These are phyloP conservation scores for Daldinia bambusicola DNA, from an alignment of 495 filamentous ascomycete species.

Conservation along the genomic window DNA sequence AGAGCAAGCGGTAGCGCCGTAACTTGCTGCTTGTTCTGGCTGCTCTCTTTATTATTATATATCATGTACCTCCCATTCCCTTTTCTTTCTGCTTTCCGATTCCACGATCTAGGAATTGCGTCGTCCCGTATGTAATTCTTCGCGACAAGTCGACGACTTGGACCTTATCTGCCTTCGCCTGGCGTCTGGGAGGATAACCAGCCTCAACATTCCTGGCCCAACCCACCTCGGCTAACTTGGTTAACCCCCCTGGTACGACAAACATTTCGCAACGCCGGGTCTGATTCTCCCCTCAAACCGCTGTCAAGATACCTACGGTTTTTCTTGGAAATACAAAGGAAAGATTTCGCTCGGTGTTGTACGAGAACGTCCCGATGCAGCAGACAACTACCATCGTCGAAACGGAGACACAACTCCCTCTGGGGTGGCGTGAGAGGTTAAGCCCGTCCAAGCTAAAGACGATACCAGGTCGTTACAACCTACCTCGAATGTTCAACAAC, in stretches of 20 bases:
- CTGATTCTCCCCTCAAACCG: not conserved
- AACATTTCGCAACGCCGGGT: constrained; percentile 4
- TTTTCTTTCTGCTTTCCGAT: constrained; percentile 26
- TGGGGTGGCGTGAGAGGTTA: constrained; percentile 43
- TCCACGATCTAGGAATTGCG: constrained; percentile 32
- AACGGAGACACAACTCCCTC: constrained; percentile 39
- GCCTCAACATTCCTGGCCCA: constrained; percentile 7
- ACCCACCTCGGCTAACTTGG: constrained; percentile 12
- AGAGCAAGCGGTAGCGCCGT: not conserved
- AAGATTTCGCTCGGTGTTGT: constrained; percentile 7
- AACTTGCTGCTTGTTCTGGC: not conserved
- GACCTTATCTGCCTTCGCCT: constrained; percentile 15
- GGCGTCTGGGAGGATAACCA: constrained; percentile 8
- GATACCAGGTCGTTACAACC: constrained; percentile 40
- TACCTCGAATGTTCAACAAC: constrained; percentile 34
- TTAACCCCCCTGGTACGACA: constrained; percentile 11
- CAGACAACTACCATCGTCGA: constrained; percentile 39
- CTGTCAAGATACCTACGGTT: not conserved
- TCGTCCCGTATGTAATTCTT: constrained; percentile 34
- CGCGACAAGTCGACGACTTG: constrained; percentile 25
- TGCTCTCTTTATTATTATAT: constrained; percentile 32
- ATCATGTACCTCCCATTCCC: constrained; percentile 40
- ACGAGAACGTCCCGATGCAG: constrained; percentile 38
- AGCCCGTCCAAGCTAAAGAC: constrained; percentile 38
- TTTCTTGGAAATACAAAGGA: constrained; percentile 13